phyloP scores from a whole-genome alignment of 805 yeast genomes.

The Middelhovenomyces tepae region DNA sequence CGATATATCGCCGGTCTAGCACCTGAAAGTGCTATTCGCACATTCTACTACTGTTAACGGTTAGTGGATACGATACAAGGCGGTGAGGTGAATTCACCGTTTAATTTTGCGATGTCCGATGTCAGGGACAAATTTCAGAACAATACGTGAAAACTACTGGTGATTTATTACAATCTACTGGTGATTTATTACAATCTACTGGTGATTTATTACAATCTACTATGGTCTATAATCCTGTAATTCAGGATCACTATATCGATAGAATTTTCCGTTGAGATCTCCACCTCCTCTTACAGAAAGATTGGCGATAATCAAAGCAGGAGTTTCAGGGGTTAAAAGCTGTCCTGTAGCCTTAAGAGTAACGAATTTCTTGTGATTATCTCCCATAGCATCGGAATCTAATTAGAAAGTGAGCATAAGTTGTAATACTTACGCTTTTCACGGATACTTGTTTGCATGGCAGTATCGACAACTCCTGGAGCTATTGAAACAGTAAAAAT shows the following conservation, averaged over 20 bases:
- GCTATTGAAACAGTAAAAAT: slow-evolving; percentile 67
- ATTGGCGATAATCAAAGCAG: slow-evolving; percentile 62
- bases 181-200: no score
- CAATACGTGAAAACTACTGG: no score
- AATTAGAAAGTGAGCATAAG: slow-evolving; percentile 2
- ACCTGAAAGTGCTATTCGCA: no score
- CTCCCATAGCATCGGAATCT: slow-evolving; percentile 52
- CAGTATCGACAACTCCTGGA: slow-evolving; percentile 91
- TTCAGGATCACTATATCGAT: slow-evolving; percentile 39
- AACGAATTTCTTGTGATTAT: slow-evolving; percentile 51
- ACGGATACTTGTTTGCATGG: slow-evolving; percentile 78
- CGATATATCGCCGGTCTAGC: no score
- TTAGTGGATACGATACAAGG: no score
- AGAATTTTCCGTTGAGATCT: slow-evolving; percentile 56
- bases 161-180: no score
- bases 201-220: no score
- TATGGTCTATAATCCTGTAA: slow-evolving; percentile 10
- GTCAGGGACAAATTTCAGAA: no score
- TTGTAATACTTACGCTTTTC: slow-evolving; percentile 32
- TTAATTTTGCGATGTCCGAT: no score
- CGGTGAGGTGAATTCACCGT: no score
- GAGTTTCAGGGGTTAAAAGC: slow-evolving; percentile 59
- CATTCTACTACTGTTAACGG: no score
- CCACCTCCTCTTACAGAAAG: slow-evolving; percentile 56
- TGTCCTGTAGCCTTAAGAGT: slow-evolving; percentile 50